A percentile compares a stretch with the other conserved stretches of the same genome.
Evolutionary conservation across 805 yeast species (phyloP).

Genomic region (Candida ovalis): DNA sequence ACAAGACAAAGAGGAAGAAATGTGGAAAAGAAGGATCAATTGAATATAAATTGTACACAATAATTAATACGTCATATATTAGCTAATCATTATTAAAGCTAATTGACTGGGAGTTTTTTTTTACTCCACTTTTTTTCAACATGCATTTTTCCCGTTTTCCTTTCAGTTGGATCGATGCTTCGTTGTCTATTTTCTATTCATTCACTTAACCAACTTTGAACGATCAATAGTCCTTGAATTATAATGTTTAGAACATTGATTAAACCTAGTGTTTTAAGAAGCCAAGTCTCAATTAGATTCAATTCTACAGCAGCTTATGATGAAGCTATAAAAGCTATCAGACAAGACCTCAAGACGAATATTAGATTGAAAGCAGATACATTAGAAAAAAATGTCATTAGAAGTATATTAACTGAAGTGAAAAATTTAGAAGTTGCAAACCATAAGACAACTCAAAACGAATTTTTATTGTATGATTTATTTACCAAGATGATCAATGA

Average conservation of each 20-base stretch:
- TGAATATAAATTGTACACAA: too few species aligned
- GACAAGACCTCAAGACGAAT: slow-evolving; percentile 32
- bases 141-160: too few species aligned
- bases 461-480: slow-evolving; percentile 31
- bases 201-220: too few species aligned
- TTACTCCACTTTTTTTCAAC: too few species aligned
- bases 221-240: too few species aligned
- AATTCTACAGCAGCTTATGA: slow-evolving; percentile 29
- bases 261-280: neutral
- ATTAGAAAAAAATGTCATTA: slow-evolving; percentile 37
- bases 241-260: neutral
- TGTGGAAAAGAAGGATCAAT: too few species aligned
- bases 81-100: too few species aligned
- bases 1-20: too few species aligned
- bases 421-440: slow-evolving; percentile 36
- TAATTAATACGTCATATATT: too few species aligned
- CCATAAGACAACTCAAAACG: slow-evolving; percentile 26
- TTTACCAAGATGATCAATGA: slow-evolving; percentile 37
- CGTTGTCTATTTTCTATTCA: too few species aligned
- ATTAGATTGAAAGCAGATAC: slow-evolving; percentile 33
- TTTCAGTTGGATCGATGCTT: too few species aligned
- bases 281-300: slow-evolving; percentile 14
- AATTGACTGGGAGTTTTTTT: too few species aligned
- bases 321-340: slow-evolving; percentile 22
- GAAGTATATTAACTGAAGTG: slow-evolving; percentile 36